These are phyloP conservation scores for Trichoderma lentiforme DNA, from an alignment of 2,329 filamentous ascomycete species.

Conservation along the genomic window DNA sequence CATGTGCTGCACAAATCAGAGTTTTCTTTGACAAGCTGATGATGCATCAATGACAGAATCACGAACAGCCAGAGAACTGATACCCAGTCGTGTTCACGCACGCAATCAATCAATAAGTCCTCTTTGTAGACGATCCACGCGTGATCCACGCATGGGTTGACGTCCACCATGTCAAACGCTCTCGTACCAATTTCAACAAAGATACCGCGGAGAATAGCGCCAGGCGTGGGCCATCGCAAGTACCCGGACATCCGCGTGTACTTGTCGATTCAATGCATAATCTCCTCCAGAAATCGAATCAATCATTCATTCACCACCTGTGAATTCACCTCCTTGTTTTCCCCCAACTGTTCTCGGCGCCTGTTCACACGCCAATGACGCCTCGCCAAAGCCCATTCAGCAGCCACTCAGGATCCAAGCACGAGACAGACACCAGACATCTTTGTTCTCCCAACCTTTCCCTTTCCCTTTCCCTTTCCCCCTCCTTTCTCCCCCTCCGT, in stretches of 20 bases:
- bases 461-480: not conserved
- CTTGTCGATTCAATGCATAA: not conserved
- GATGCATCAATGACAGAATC: not conserved
- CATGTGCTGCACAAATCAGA: not conserved
- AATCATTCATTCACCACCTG: not conserved
- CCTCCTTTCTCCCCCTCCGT: not conserved
- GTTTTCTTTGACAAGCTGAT: not conserved
- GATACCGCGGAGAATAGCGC: not conserved
- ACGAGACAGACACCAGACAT: not conserved
- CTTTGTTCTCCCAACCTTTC: not conserved
- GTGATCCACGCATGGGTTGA: constrained; percentile 4
- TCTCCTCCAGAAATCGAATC: not conserved
- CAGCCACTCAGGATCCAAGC: not conserved
- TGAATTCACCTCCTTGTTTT: not conserved
- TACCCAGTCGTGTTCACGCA: not conserved
- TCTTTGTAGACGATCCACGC: not conserved
- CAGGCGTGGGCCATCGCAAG: not conserved
- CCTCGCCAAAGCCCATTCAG: not conserved
- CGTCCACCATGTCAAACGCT: not conserved
- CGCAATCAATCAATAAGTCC: not conserved
- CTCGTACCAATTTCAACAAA: not conserved
- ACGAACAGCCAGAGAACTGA: not conserved
- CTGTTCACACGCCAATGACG: not conserved
- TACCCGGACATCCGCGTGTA: not conserved
- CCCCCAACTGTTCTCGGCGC: not conserved